These are phyloP conservation scores for Ilyonectria robusta DNA, from an alignment of 2,329 filamentous ascomycete species.

Conservation along the genomic window DNA sequence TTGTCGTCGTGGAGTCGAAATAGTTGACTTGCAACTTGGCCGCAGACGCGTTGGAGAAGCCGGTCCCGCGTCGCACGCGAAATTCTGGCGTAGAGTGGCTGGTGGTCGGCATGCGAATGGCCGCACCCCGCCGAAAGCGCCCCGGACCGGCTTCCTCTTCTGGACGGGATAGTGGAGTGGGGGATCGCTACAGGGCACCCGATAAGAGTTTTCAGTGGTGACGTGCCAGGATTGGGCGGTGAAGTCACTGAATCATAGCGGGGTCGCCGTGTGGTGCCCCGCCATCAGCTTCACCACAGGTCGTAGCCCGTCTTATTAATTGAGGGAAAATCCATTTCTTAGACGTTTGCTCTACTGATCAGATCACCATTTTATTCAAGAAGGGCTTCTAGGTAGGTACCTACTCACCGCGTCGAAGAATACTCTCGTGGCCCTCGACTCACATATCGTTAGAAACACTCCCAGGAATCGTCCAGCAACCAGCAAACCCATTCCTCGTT, in stretches of 20 bases:
- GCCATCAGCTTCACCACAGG: constrained; percentile 32
- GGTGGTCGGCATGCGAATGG: constrained; percentile 10
- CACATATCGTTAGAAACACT: not conserved
- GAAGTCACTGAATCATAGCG: constrained; percentile 31
- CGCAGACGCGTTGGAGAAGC: constrained; percentile 40
- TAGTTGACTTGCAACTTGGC: constrained; percentile 11
- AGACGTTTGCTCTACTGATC: constrained; percentile 1
- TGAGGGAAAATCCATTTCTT: constrained; percentile 35
- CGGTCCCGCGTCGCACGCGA: constrained; percentile 40
- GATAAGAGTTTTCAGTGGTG: constrained; percentile 26
- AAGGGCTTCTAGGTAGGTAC: not conserved
- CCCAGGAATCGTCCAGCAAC: not conserved
- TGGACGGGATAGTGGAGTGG: constrained; percentile 16
- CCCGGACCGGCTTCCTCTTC: not conserved
- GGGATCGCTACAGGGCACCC: constrained; percentile 16
- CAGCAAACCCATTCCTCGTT: constrained; percentile 4
- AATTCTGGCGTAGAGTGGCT: constrained; percentile 49
- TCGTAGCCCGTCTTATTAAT: not conserved
- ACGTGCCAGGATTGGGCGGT: constrained; percentile 39
- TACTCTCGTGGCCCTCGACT: not conserved
- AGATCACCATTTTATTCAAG: not conserved
- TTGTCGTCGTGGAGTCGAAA: constrained; percentile 21
- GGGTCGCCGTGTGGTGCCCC: constrained; percentile 39
- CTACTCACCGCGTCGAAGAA: not conserved
- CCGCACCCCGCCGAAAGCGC: too few relatives aligned